phyloP scores from a whole-genome alignment of 371 early-diverging fungal species.

The Mortierella sp. region DNA sequence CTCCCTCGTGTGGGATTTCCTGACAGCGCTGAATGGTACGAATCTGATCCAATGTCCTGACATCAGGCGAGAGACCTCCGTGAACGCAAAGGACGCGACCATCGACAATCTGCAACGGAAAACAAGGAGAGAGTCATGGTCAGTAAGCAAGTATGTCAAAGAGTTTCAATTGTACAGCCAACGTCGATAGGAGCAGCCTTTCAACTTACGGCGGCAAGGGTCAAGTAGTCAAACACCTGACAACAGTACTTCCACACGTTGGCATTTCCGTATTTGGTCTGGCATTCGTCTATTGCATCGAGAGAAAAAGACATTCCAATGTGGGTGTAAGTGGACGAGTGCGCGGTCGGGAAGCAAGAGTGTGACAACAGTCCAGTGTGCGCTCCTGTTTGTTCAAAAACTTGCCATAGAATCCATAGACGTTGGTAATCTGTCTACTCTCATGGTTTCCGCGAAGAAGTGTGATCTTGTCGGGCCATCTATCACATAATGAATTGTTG shows the following conservation, averaged over 20 bases:
- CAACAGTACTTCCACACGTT: constrained; percentile 99
- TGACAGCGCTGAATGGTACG: constrained; percentile 97
- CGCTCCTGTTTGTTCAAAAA: constrained; percentile 5
- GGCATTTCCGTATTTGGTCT: constrained; percentile 97
- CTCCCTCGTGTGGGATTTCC: constrained; percentile 99
- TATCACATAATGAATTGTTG: constrained; percentile 23
- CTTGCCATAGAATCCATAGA: constrained; percentile 98
- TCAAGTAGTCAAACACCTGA: constrained; percentile 98
- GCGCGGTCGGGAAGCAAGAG: neutral
- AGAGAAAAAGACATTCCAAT: neutral
- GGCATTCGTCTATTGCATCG: constrained; percentile 87
- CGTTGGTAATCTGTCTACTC: constrained; percentile 98
- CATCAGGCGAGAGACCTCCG: constrained; percentile 98
- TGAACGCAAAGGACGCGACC: constrained; percentile 98
- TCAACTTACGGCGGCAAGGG: constrained; percentile 91
- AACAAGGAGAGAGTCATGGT: constrained; percentile 18
- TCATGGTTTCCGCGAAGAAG: constrained; percentile 99
- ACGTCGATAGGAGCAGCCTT: neutral
- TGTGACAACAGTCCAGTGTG: constrained; percentile 4
- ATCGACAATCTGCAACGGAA: constrained; percentile 78
- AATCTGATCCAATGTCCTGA: constrained; percentile 98
- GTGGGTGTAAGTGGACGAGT: constrained; percentile 23
- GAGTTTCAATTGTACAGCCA: neutral
- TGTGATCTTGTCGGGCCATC: constrained; percentile 97
- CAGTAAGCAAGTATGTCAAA: neutral